These are phyloP conservation scores for Maudiozyma turicensis DNA, from an alignment of 805 yeast species.

Conservation along the genomic window DNA sequence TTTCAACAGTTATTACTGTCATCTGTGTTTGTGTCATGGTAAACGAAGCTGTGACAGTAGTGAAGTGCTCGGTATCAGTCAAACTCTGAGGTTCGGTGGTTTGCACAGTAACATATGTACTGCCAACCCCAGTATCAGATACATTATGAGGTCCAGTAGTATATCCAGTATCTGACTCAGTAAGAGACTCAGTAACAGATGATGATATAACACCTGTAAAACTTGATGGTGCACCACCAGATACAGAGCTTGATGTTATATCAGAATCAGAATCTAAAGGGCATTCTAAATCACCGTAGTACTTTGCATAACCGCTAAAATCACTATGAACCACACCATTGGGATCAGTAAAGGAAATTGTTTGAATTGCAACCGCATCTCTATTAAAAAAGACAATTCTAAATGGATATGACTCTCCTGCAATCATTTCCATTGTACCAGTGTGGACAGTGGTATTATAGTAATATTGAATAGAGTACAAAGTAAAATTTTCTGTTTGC, in stretches of 20 bases:
- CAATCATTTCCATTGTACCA: not conserved
- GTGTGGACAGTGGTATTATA: not conserved
- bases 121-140: no score
- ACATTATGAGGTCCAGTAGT: no score
- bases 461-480: not conserved
- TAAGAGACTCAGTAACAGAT: no score
- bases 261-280: no score
- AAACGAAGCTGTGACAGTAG: not conserved
- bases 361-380: not conserved
- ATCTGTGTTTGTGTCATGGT: not conserved
- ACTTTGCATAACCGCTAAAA: not conserved
- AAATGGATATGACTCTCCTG: not conserved
- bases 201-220: no score
- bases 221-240: no score
- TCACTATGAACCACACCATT: not conserved
- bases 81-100: not conserved
- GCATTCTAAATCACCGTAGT: not conserved
- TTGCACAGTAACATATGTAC: not conserved
- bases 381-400: not conserved
- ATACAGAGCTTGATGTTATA: no score
- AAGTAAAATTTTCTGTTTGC: not conserved
- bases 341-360: not conserved
- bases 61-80: not conserved
- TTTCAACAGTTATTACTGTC: not conserved
- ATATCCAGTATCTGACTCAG: no score